A percentile compares a stretch with the other conserved stretches of the same genome.
phyloP scores from a whole-genome alignment of 192 early-diverging fungal species.

The Chytriomyces sp. region DNA sequence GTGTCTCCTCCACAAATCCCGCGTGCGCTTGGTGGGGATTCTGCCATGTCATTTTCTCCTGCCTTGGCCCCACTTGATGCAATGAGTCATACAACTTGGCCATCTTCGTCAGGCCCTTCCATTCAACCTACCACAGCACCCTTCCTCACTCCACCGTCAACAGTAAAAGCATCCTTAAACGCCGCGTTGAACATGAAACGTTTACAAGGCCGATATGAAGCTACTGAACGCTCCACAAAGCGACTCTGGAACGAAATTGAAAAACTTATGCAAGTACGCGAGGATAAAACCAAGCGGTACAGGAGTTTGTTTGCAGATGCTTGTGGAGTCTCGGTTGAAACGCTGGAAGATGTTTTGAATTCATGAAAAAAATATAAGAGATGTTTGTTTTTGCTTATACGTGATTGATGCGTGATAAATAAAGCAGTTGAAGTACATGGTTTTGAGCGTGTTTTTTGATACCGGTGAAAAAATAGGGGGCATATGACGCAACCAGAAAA shows the following conservation, averaged over 20 bases:
- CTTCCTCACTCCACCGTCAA: background rate
- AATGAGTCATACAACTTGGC: too few relatives aligned
- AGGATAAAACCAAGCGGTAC: slow-evolving; percentile 30
- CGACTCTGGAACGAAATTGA: slow-evolving; percentile 27
- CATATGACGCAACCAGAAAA: too few relatives aligned
- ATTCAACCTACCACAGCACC: background rate
- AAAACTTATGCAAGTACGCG: background rate
- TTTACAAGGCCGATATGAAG: slow-evolving; percentile 7
- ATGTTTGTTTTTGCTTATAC: too few relatives aligned
- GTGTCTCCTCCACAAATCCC: background rate
- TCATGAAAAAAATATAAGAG: too few relatives aligned
- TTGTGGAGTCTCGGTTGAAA: slow-evolving; percentile 12
- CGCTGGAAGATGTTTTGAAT: slow-evolving; percentile 6
- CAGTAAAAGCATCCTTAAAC: background rate
- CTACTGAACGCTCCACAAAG: slow-evolving; percentile 5
- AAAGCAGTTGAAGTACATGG: too few relatives aligned
- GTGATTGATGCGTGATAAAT: too few relatives aligned
- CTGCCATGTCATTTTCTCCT: background rate
- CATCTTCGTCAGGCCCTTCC: too few relatives aligned
- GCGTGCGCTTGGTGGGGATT: background rate
- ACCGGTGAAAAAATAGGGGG: too few relatives aligned
- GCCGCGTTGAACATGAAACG: background rate
- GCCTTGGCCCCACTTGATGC: background rate
- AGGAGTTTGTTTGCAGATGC: slow-evolving; percentile 16
- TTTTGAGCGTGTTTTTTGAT: too few relatives aligned